Base-by-base conservation (phyloP, 352 stramenopile genomes). In the Pelagophyceae sp. region DNA sequence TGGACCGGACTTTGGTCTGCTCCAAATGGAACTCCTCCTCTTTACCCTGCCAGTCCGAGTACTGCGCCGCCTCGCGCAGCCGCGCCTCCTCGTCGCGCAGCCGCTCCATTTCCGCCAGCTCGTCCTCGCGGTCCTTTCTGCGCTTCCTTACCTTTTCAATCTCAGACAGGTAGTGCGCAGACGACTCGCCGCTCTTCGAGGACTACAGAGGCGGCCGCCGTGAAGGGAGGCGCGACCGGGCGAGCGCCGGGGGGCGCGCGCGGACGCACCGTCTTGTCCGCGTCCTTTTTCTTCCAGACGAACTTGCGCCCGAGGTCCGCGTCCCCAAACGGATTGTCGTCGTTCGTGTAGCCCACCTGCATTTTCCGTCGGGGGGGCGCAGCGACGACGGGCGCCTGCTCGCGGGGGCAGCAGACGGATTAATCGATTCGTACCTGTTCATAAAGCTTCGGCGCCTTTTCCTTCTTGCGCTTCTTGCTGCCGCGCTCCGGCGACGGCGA, bases 241-340 rank as follows among this genome's bases (percentile, higher is more conserved):
- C 51, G 29, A 25, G 65, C 72, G 29, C 29, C n/a, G 23, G 78
- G 72, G 63, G 45, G 50, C 64, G 25, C 19, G 27, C 54, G 45
- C 77, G 81, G 37, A 69, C 45, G 40, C 76, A n/a, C 27, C 20
- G 76, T 69, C 71, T 31, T 74, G 45, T 83, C 76, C 60, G 94
- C 89, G 80, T 95, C 90, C 82, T 98, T 98, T 81, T 99, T 98
- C 75, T 90, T 90, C 95, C 96, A 99, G 2, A 96, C 91, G 82
- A 99, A 99, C 15, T 90, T 93, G 80, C 98, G 88, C 74, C 93
- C 93, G 61, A 99, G 84, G 80, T 98, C 98, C 29, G 93, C 90
- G 85, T 99, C 96, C 31, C 95, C 93, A 76, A 99, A 99, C 64
- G 96, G 96, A 84, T 99, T 99, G 60, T 95, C 91, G 29, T 99